Conservation (phyloP, 805 yeast species). For the Candida manassasensis region DNA sequence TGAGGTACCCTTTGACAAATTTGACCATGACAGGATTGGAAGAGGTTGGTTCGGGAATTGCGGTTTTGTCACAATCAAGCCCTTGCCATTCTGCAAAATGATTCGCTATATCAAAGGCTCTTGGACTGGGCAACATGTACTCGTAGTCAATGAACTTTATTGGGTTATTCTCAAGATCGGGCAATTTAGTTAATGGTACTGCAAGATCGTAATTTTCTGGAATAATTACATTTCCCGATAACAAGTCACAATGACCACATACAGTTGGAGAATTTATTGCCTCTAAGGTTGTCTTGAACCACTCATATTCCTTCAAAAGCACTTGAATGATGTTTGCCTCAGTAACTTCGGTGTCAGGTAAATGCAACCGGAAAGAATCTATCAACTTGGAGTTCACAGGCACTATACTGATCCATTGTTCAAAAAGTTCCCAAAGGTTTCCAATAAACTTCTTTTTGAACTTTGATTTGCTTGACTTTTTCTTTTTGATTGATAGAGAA, state of each 20-base stretch:
- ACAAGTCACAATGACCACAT: conserved; percentile 65
- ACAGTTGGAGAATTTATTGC: conserved; percentile 50
- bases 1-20: conserved; percentile 60
- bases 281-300: conserved; percentile 37
- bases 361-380: conserved; percentile 31
- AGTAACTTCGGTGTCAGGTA: conserved; percentile 13
- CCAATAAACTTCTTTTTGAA: conserved; percentile 28
- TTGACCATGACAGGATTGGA: conserved; percentile 41
- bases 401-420: conserved; percentile 58
- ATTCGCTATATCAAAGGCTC: conserved; percentile 72
- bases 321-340: conserved; percentile 30
- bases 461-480: conserved; percentile 5
- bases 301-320: conserved; percentile 46
- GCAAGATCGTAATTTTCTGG: conserved; percentile 32
- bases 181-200: conserved; percentile 12
- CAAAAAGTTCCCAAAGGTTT: conserved; percentile 57
- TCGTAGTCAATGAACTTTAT: conserved; percentile 67
- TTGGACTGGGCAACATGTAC: conserved; percentile 65
- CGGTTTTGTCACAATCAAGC: conserved; percentile 58
- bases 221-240: conserved; percentile 69
- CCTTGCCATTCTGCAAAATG: conserved; percentile 84
- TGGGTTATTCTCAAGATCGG: conserved; percentile 28
- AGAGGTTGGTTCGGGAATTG: conserved; percentile 50
- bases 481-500: conserved; percentile 6
- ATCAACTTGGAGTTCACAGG: conserved; percentile 46